Evolutionary conservation across 1,284 basidiomycete species (phyloP).

Genomic region (Rhizopogon hawkerae): DNA sequence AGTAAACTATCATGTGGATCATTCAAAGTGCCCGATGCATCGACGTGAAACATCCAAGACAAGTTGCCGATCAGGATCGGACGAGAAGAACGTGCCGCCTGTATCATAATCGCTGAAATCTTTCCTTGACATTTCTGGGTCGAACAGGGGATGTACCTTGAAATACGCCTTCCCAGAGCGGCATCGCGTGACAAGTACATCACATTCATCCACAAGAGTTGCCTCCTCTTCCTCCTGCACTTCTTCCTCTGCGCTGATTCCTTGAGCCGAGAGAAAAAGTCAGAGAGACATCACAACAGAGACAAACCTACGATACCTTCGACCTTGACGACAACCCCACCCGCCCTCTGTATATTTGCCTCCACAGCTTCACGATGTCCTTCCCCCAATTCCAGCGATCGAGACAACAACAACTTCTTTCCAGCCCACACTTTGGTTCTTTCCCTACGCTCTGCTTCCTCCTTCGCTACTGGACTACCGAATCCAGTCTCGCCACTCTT

Average conservation of each 20-base stretch:
- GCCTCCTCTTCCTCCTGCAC: conserved; percentile 30
- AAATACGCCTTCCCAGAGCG: conserved; percentile 63
- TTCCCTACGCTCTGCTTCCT: conserved; percentile 15
- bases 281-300: background rate
- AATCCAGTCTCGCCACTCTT: conserved; percentile 2
- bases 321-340: conserved; percentile 44
- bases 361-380: conserved; percentile 48
- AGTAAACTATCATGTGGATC: conserved; percentile 58
- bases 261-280: background rate
- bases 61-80: conserved; percentile 67
- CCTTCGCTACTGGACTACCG: background rate
- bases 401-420: conserved; percentile 51
- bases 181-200: conserved; percentile 63
- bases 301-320: background rate
- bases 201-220: conserved; percentile 42
- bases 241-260: conserved; percentile 21
- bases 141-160: conserved; percentile 33
- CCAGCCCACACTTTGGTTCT: conserved; percentile 38
- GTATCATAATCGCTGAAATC: background rate
- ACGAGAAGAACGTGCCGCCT: conserved; percentile 17
- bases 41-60: conserved; percentile 74
- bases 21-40: conserved; percentile 52
- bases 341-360: conserved; percentile 46
- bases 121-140: too few relatives aligned
- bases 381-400: conserved; percentile 42